Conservation (phyloP, 2,329 filamentous ascomycete genomes). For the Stenocarpella maydis region DNA sequence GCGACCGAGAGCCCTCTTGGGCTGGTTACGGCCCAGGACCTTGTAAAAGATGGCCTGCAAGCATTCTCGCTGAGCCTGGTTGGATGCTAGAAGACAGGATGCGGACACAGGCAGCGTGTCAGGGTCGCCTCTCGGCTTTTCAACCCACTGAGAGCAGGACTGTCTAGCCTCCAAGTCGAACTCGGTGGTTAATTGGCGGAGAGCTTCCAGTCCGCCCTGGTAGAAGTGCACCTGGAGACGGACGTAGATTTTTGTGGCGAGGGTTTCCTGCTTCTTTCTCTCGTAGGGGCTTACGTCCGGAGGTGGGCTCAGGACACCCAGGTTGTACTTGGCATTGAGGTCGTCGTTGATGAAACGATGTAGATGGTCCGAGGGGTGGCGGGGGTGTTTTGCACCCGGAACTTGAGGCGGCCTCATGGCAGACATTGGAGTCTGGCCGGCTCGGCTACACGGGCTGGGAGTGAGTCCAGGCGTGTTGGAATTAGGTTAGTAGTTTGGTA, state of each 20-base stretch:
- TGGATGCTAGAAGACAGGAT: conserved; percentile 35
- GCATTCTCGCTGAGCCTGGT: conserved; percentile 34
- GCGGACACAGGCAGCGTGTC: conserved; percentile 34
- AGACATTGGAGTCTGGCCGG: not conserved
- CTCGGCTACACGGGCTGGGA: not conserved
- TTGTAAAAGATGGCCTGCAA: conserved; percentile 40
- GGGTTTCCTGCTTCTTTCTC: conserved; percentile 35
- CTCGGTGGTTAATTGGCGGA: conserved; percentile 34
- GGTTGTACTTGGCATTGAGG: conserved; percentile 42
- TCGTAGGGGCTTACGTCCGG: conserved; percentile 36
- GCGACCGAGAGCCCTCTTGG: conserved; percentile 7
- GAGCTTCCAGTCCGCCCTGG: conserved; percentile 28
- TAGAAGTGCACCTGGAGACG: conserved; percentile 40
- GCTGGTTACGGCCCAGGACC: conserved; percentile 35
- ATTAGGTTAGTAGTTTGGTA: no score
- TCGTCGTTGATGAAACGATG: conserved; percentile 34
- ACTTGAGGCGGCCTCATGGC: conserved; percentile 1
- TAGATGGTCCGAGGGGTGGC: conserved; percentile 20
- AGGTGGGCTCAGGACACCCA: conserved; percentile 40
- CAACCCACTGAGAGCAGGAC: conserved; percentile 38
- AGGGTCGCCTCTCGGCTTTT: conserved; percentile 37
- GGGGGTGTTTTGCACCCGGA: not conserved
- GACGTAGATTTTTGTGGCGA: conserved; percentile 26
- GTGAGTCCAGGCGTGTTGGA: not conserved
- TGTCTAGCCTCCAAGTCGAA: conserved; percentile 40